Conservation (phyloP, 2,329 filamentous ascomycete genomes). For the Remersonia thermophila region DNA sequence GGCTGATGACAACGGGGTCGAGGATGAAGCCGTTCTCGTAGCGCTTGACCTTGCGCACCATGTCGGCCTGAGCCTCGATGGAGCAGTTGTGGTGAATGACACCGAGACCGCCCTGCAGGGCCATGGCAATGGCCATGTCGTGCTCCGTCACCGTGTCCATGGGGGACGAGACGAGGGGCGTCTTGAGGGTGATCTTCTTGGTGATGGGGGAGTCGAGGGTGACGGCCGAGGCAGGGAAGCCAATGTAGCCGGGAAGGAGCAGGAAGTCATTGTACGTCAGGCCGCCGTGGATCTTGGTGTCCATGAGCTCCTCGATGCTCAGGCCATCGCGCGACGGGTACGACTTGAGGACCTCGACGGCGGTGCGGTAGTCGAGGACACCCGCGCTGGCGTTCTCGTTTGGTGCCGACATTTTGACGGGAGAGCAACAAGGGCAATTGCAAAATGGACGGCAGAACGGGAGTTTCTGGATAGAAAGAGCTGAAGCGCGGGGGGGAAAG, state of each 20-base stretch:
- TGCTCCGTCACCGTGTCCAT: constrained; percentile 99
- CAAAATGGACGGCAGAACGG: constrained; percentile 6
- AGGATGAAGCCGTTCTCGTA: constrained; percentile 99
- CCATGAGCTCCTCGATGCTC: constrained; percentile 71
- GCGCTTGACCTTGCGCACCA: constrained; percentile 98
- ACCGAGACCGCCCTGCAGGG: constrained; percentile 74
- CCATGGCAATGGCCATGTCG: constrained; percentile 98
- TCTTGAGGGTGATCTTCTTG: constrained; percentile 91
- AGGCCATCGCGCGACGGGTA: constrained; percentile 78
- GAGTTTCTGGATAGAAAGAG: constrained; percentile 2
- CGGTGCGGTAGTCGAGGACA: constrained; percentile 55
- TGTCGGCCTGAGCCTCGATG: constrained; percentile 91
- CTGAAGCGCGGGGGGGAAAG: constrained; percentile 9
- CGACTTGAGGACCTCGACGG: constrained; percentile 68
- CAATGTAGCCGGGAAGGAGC: constrained; percentile 91
- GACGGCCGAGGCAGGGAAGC: constrained; percentile 87
- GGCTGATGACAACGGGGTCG: constrained; percentile 85
- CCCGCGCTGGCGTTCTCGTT: constrained; percentile 48
- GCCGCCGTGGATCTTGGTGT: constrained; percentile 84
- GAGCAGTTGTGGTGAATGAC: constrained; percentile 99
- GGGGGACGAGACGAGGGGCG: constrained; percentile 90
- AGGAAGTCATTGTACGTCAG: constrained; percentile 99
- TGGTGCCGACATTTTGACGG: constrained; percentile 40
- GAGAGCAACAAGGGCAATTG: too few relatives aligned
- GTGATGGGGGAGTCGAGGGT: constrained; percentile 82